Conservation (phyloP, 2,329 filamentous ascomycete species). For the Chalaropsis ovoidea region DNA sequence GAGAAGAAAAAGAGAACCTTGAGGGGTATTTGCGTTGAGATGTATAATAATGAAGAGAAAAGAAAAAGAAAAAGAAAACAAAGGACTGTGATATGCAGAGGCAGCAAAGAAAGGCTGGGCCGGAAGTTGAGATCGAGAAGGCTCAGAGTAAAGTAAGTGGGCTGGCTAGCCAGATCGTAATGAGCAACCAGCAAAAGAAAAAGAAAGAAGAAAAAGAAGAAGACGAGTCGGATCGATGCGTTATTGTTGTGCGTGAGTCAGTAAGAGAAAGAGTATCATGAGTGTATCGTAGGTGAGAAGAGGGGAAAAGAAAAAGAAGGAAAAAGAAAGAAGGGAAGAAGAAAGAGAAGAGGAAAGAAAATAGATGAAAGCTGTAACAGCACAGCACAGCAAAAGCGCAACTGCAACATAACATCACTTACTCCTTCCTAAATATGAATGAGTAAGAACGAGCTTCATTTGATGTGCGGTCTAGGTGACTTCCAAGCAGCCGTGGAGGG, state of each 20-base stretch:
- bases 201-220: neutral
- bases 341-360: neutral
- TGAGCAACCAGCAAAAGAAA: neutral
- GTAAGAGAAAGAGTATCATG: slow-evolving; percentile 7
- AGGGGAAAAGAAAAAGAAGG: neutral
- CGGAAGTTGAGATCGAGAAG: neutral
- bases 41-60: neutral
- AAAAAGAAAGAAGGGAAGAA: neutral
- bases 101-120: neutral
- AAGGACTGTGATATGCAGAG: slow-evolving; percentile 1
- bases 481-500: too few relatives aligned
- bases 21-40: neutral
- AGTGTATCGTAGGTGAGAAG: neutral
- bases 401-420: neutral
- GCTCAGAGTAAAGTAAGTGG: neutral
- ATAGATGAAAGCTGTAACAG: slow-evolving; percentile 12
- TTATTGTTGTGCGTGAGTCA: neutral
- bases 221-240: neutral
- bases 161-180: neutral
- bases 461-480: too few relatives aligned
- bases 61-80: neutral
- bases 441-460: too few relatives aligned
- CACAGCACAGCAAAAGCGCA: slow-evolving; percentile 10
- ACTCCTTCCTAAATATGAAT: too few relatives aligned
- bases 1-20: slow-evolving; percentile 2